phyloP scores from a whole-genome alignment of 768 basidiomycete genomes.

The Candolleomyces aberdarensis region DNA sequence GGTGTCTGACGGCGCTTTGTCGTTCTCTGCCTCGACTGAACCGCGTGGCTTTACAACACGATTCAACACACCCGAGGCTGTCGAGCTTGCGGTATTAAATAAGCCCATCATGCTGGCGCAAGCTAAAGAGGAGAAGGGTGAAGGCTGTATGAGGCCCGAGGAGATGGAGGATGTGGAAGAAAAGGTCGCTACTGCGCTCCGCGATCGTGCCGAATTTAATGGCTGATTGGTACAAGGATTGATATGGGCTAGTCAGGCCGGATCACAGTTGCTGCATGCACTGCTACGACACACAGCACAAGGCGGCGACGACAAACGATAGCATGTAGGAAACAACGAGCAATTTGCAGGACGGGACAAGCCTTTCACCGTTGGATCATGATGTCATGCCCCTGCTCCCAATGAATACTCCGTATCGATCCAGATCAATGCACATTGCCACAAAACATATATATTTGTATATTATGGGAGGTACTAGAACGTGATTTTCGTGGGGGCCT shows the following conservation, averaged over 20 bases:
- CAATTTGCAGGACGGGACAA: background rate
- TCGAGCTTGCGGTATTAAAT: conserved; percentile 50
- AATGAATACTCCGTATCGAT: background rate
- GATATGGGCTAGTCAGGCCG: background rate
- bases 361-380: background rate
- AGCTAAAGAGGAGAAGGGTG: background rate
- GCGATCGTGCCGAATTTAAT: background rate
- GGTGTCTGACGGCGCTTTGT: conserved; percentile 75
- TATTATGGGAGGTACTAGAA: conserved; percentile 39
- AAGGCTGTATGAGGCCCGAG: background rate
- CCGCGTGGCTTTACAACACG: conserved; percentile 63
- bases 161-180: conserved; percentile 3
- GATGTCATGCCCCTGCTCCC: conserved; percentile 15
- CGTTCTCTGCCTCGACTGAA: conserved; percentile 57
- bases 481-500: conserved; percentile 73
- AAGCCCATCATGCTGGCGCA: conserved; percentile 67
- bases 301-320: background rate
- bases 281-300: background rate
- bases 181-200: background rate
- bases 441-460: background rate
- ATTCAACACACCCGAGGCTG: conserved; percentile 50
- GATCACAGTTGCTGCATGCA: background rate
- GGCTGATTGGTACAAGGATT: background rate
- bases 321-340: background rate
- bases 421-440: conserved; percentile 4